Percentiles rank a stretch among this genome's conserved stretches.
phyloP scores from a whole-genome alignment of 768 basidiomycete species.

The Termitomyces sp. region DNA sequence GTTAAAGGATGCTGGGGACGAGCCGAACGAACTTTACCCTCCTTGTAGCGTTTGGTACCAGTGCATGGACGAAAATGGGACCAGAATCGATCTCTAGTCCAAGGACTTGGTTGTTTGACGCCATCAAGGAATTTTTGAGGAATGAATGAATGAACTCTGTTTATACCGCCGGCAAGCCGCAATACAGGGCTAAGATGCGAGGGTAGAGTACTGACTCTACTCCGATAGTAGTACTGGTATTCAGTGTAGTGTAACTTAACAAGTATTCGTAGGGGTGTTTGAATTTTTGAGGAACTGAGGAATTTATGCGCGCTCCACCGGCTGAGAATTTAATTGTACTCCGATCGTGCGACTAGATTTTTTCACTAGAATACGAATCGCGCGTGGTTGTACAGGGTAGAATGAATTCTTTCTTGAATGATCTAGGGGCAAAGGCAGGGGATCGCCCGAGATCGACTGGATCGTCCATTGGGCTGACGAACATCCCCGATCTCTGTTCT shows the following conservation, averaged over 20 bases:
- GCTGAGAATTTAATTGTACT: neutral
- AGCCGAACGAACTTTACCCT: constrained; percentile 55
- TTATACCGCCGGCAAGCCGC: too few relatives aligned
- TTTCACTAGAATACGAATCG: neutral
- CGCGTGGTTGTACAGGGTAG: neutral
- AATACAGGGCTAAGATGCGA: too few relatives aligned
- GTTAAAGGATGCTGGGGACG: constrained; percentile 63
- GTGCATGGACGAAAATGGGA: constrained; percentile 62
- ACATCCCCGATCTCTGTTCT: neutral
- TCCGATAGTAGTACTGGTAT: too few relatives aligned
- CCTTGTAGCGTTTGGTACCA: constrained; percentile 54
- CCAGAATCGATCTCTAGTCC: constrained; percentile 15
- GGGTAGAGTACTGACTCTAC: too few relatives aligned
- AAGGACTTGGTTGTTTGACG: neutral
- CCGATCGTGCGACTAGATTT: neutral
- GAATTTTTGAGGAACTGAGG: neutral
- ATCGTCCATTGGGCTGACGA: too few relatives aligned
- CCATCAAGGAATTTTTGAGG: neutral
- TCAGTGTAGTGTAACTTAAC: too few relatives aligned
- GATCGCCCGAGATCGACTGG: neutral
- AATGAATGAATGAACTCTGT: too few relatives aligned
- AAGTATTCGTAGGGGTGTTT: too few relatives aligned
- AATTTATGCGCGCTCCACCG: neutral
- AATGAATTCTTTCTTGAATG: neutral
- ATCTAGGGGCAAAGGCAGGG: neutral